Evolutionary conservation across 208 protist species (phyloP).

Genomic region (Sergeia podlipaevii): DNA sequence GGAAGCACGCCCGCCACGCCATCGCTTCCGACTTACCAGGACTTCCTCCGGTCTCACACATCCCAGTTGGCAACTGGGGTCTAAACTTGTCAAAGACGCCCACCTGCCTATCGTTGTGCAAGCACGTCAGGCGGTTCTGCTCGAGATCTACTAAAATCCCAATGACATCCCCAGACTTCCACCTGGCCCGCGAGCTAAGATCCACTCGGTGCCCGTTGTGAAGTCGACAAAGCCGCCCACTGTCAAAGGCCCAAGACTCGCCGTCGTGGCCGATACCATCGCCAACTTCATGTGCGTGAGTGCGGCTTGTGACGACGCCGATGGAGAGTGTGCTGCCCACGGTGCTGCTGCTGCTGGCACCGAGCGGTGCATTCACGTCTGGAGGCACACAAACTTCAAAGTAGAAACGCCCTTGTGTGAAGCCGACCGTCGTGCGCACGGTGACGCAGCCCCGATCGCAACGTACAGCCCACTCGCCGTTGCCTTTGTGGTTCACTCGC

Average conservation of each 20-base stretch:
- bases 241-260: conserved; percentile 85
- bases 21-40: conserved; percentile 12
- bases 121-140: conserved; percentile 44
- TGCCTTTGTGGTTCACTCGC: conserved; percentile 20
- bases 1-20: conserved; percentile 47
- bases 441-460: conserved; percentile 33
- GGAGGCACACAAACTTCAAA: conserved; percentile 86
- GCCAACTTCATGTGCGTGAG: conserved; percentile 11
- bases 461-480: conserved; percentile 35
- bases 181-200: conserved; percentile 53
- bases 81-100: conserved; percentile 49
- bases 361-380: no score
- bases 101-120: conserved; percentile 72
- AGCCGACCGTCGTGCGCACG: conserved; percentile 63
- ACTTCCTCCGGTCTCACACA: background rate
- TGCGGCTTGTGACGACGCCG: conserved; percentile 56
- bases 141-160: conserved; percentile 80
- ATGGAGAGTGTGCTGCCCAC: conserved; percentile 34
- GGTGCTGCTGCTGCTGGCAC: conserved; percentile 20
- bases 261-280: conserved; percentile 58
- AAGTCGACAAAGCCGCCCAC: conserved; percentile 47
- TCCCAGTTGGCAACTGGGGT: background rate
- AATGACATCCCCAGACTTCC: conserved; percentile 80
- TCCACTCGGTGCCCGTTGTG: conserved; percentile 66
- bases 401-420: conserved; percentile 75